Percentiles rank a stretch among this genome's conserved stretches.
phyloP scores from a whole-genome alignment of 2,329 filamentous ascomycete genomes.

The Cladosporium sp. region DNA sequence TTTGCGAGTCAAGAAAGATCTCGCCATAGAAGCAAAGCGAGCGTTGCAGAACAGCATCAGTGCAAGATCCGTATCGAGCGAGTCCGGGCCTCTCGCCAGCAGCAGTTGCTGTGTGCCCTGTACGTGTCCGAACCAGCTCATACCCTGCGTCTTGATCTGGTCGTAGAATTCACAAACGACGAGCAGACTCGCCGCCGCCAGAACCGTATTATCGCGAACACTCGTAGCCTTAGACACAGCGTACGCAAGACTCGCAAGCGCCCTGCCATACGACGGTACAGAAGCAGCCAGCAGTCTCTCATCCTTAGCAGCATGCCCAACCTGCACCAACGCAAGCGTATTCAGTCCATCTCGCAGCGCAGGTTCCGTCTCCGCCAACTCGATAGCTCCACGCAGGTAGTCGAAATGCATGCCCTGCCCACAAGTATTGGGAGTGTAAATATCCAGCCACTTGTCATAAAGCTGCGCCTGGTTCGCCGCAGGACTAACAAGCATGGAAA shows the following conservation, averaged over 20 bases:
- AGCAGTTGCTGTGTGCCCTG: conserved; percentile 23
- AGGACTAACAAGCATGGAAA: not conserved
- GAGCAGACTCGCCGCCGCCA: conserved; percentile 24
- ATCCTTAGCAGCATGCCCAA: conserved; percentile 23
- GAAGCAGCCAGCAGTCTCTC: conserved; percentile 21
- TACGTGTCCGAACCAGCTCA: conserved; percentile 24
- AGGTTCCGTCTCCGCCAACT: conserved; percentile 14
- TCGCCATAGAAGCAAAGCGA: conserved; percentile 20
- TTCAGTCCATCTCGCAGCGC: conserved; percentile 24
- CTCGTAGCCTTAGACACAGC: conserved; percentile 24
- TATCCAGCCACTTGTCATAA: conserved; percentile 22
- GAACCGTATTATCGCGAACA: conserved; percentile 22
- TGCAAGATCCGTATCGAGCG: conserved; percentile 21
- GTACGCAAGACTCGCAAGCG: conserved; percentile 21
- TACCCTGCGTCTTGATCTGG: conserved; percentile 24
- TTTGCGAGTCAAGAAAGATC: conserved; percentile 22
- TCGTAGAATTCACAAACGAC: conserved; percentile 25
- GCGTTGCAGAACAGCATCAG: conserved; percentile 25
- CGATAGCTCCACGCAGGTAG: conserved; percentile 12
- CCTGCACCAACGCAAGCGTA: conserved; percentile 23
- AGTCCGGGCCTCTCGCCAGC: conserved; percentile 20
- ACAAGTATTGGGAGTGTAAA: conserved; percentile 20
- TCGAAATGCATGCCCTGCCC: conserved; percentile 19
- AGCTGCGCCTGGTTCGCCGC: conserved; percentile 28
- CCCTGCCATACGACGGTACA: conserved; percentile 23